These are phyloP conservation scores for Borealophlyctis nickersoniae DNA, from an alignment of 192 early-diverging fungal genomes.

Conservation along the genomic window DNA sequence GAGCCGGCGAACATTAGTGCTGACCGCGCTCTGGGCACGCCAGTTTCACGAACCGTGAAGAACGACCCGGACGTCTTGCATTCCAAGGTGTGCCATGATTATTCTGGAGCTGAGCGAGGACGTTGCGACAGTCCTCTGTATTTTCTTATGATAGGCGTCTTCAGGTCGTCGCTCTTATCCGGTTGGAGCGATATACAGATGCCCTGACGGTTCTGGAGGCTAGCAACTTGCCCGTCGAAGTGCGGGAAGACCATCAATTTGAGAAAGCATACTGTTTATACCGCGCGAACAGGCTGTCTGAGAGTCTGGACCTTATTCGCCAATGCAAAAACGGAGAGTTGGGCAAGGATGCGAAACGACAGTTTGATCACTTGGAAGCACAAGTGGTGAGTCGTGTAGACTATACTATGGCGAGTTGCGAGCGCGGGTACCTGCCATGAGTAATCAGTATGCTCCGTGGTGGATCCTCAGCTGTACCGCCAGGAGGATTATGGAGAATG, in stretches of 20 bases:
- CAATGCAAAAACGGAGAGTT: neutral
- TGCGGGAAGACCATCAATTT: conserved; percentile 38
- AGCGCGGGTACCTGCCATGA: neutral
- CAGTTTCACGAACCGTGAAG: too few relatives aligned
- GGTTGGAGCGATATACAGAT: conserved; percentile 13
- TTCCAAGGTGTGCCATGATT: conserved; percentile 10
- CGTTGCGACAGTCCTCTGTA: neutral
- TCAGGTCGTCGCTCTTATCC: conserved; percentile 17
- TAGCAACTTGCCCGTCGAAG: neutral
- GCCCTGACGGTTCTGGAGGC: conserved; percentile 10
- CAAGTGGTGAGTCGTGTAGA: conserved; percentile 54
- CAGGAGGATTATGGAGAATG: conserved; percentile 51
- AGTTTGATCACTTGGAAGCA: conserved; percentile 58
- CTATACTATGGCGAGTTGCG: neutral
- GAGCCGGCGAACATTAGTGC: too few relatives aligned
- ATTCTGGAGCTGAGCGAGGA: neutral
- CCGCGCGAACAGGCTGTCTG: conserved; percentile 52
- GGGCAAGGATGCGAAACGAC: conserved; percentile 24
- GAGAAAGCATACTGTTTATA: conserved; percentile 69
- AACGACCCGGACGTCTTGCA: too few relatives aligned
- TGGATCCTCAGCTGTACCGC: conserved; percentile 42
- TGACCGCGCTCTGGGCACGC: too few relatives aligned
- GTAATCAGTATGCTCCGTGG: neutral
- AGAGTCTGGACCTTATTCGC: conserved; percentile 43
- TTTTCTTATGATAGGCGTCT: neutral